Evolutionary conservation across 371 early-diverging fungal species (phyloP), one percentile per base, ranked within the genome.

Genomic region (Zychaea mexicana): DNA sequence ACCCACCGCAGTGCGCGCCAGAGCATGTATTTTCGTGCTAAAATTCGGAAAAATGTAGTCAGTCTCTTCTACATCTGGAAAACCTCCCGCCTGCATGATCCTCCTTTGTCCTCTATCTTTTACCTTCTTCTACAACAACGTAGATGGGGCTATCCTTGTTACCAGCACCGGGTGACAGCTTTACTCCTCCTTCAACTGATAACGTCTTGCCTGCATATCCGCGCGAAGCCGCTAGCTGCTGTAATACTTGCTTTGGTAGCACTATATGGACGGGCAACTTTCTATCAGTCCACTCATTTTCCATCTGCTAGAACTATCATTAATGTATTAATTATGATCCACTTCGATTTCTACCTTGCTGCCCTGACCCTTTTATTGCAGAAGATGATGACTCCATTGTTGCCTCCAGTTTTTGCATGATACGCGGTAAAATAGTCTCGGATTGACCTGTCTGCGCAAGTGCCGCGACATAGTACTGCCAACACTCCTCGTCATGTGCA

Each of bases 401-500:
- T 46, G 82, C 74, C 46, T 88, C 90, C 42, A 90, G 62, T 61
- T 83, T 84, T 62, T 87, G 88, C 62, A 87, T 70, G 38, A 86
- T 81, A 52, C 86, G 78, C 9, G 91, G 88, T 36, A 89, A 76
- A 17, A 90, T 81, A 32, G 85, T 76, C 33, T 91, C 91, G 1
- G 87, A 22, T 6, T 88, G 78, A 32, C 86, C 88, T 8, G 84
- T 81, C 55, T 84, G 81, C 36, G 89, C 89, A 60, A 92, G 65
- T 9, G 93, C 92, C 27, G 83, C 79, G 30, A 90, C 84, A 62
- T 93, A 93, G 47, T 80, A 79, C 60, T 88, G 89, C 75, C 88
- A 78, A 22, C 88, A 81, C 42, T 86, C 85, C 60, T 91, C 84
- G 53, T 92, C 84, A 32, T 81, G 83, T 0, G 85, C 85, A 67